Percentiles rank a stretch among this genome's conserved stretches.
Conservation (phyloP, 192 early-diverging fungal species). For the Lunasporangiospora selenospora region DNA sequence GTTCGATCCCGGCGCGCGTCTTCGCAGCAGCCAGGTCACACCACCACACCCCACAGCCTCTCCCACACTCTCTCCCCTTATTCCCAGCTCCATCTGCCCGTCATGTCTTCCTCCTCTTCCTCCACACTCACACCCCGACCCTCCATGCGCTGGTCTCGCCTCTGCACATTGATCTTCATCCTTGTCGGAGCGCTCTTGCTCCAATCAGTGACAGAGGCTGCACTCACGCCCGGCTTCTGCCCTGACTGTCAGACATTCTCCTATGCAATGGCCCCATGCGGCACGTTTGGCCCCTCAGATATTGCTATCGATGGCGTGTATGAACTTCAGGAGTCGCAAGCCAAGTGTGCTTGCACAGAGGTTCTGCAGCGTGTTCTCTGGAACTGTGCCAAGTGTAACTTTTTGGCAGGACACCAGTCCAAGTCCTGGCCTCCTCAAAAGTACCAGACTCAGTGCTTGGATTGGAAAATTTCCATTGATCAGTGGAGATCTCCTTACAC, state of each 20-base stretch:
- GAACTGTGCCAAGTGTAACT: constrained; percentile 33
- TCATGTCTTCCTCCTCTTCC: not conserved
- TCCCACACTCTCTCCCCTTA: not conserved
- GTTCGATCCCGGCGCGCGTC: no score
- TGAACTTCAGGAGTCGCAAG: constrained; percentile 7
- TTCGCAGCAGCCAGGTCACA: no score
- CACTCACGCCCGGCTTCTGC: constrained; percentile 22
- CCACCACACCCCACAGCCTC: not conserved
- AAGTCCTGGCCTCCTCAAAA: constrained; percentile 30
- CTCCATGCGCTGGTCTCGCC: constrained; percentile 15
- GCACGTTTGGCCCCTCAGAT: constrained; percentile 16
- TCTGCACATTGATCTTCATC: constrained; percentile 23
- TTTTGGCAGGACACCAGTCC: constrained; percentile 11
- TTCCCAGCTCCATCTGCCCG: no score
- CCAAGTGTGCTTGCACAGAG: constrained; percentile 27
- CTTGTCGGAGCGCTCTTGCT: constrained; percentile 8
- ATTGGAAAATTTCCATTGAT: constrained; percentile 18
- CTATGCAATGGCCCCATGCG: constrained; percentile 31
- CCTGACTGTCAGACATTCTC: constrained; percentile 42
- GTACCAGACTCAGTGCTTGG: constrained; percentile 29
- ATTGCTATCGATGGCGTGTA: constrained; percentile 29
- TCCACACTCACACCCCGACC: not conserved
- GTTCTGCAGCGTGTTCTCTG: constrained; percentile 37
- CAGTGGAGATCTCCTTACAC: constrained; percentile 23
- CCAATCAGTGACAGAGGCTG: no score